Evolutionary conservation across 202 grass and related monocot species (phyloP).

Genomic region (Hordeum pubiflorum): DNA sequence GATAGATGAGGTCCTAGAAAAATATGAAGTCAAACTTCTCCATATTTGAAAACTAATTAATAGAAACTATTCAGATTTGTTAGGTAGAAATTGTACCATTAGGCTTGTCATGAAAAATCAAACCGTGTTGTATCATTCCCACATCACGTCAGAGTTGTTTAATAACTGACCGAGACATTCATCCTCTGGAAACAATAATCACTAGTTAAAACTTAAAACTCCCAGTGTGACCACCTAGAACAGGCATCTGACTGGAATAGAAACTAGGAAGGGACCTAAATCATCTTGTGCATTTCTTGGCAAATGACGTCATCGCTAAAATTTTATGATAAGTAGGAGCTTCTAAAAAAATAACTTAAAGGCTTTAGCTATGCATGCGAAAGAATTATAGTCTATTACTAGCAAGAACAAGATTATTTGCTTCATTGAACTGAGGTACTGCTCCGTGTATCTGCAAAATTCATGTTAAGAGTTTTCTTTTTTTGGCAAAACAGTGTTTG

Average conservation of each 20-base stretch:
- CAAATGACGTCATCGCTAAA: neutral
- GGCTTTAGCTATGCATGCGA: neutral
- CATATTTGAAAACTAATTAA: neutral
- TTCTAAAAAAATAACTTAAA: neutral
- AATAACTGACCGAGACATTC: neutral
- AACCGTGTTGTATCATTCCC: neutral
- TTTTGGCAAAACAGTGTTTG: neutral
- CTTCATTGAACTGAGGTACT: neutral
- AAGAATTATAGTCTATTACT: neutral
- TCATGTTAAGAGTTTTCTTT: neutral
- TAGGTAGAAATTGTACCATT: neutral
- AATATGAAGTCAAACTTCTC: neutral
- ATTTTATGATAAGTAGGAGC: neutral
- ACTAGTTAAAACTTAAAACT: neutral
- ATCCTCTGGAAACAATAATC: neutral
- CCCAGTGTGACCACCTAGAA: neutral
- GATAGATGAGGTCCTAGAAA: neutral
- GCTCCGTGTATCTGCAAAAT: neutral
- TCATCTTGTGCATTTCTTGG: neutral
- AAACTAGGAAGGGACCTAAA: neutral
- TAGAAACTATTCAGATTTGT: neutral
- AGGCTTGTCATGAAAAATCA: neutral
- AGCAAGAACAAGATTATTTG: neutral
- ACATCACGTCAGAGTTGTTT: neutral
- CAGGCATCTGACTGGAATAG: neutral